Evolutionary conservation across 2,329 filamentous ascomycete species (phyloP).

Genomic region (Aspergillus fijiensis): DNA sequence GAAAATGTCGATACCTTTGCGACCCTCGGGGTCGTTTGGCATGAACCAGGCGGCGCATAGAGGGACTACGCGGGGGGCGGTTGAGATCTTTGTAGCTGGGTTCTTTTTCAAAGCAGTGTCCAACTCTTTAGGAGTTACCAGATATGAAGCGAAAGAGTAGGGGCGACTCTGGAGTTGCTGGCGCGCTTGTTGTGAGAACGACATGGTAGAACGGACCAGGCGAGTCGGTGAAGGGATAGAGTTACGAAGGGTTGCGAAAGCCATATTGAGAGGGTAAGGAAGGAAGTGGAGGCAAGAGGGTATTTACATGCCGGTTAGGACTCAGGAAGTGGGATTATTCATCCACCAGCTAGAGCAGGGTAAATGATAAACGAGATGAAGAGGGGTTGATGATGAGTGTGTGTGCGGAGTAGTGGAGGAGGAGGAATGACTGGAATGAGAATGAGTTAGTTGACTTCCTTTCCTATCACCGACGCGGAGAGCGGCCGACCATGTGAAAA

Average conservation of each 20-base stretch:
- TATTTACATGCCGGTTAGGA: constrained; percentile 30
- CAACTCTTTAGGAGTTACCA: constrained; percentile 83
- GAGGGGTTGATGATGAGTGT: not conserved
- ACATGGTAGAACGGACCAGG: constrained; percentile 29
- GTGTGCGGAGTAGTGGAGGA: not conserved
- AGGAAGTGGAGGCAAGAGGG: constrained; percentile 8
- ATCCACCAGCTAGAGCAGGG: not conserved
- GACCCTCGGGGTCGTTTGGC: constrained; percentile 75
- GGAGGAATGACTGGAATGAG: not conserved
- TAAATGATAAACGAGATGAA: not conserved
- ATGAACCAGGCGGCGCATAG: constrained; percentile 96
- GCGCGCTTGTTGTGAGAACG: constrained; percentile 23
- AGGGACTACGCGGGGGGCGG: constrained; percentile 79
- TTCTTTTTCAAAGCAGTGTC: constrained; percentile 79
- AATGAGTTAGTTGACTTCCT: constrained; percentile 5
- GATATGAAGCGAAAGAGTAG: constrained; percentile 69
- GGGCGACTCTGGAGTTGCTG: constrained; percentile 46
- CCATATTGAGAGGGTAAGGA: constrained; percentile 29
- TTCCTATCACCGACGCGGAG: constrained; percentile 5
- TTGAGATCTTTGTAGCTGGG: constrained; percentile 73
- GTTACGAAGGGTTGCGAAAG: constrained; percentile 35
- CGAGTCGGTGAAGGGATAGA: constrained; percentile 25
- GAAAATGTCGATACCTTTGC: constrained; percentile 79
- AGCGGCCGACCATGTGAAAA: constrained; percentile 5
- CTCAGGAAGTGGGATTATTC: constrained; percentile 9